phyloP scores from a whole-genome alignment of 2,329 filamentous ascomycete species.

The Venturia asperata region DNA sequence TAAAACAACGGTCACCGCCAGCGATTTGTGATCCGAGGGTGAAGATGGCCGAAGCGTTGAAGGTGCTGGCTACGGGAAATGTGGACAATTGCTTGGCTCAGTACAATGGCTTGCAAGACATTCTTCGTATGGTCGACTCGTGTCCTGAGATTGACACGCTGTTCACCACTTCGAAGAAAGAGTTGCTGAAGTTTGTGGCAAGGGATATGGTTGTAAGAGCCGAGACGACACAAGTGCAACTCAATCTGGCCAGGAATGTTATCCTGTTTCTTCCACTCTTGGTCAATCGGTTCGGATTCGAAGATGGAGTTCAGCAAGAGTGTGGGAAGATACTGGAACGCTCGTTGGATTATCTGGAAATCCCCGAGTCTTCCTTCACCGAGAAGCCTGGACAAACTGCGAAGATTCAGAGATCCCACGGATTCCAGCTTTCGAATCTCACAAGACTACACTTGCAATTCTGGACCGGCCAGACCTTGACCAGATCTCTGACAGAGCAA shows the following conservation, averaged over 20 bases:
- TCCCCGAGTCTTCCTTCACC: background rate
- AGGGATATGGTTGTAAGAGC: background rate
- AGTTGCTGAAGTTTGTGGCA: constrained; percentile 49
- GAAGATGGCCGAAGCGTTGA: constrained; percentile 3
- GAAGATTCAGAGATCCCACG: background rate
- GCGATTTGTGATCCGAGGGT: background rate
- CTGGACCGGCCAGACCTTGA: constrained; percentile 3
- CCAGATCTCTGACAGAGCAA: background rate
- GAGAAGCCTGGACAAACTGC: background rate
- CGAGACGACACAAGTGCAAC: constrained; percentile 3
- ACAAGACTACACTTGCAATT: constrained; percentile 7
- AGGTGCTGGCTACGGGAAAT: background rate
- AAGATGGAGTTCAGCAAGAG: constrained; percentile 4
- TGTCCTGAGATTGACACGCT: background rate
- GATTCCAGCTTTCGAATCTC: background rate
- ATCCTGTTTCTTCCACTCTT: constrained; percentile 1
- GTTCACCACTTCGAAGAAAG: constrained; percentile 24
- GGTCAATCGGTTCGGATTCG: background rate
- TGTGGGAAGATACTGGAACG: background rate
- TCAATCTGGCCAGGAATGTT: constrained; percentile 9
- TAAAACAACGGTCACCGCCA: constrained; percentile 3
- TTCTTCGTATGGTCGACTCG: constrained; percentile 6
- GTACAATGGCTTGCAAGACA: constrained; percentile 4
- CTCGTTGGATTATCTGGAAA: constrained; percentile 4
- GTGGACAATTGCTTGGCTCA: background rate